Base-by-base conservation (phyloP, 163 green algal species). In the Scenedesmus sp. region DNA sequence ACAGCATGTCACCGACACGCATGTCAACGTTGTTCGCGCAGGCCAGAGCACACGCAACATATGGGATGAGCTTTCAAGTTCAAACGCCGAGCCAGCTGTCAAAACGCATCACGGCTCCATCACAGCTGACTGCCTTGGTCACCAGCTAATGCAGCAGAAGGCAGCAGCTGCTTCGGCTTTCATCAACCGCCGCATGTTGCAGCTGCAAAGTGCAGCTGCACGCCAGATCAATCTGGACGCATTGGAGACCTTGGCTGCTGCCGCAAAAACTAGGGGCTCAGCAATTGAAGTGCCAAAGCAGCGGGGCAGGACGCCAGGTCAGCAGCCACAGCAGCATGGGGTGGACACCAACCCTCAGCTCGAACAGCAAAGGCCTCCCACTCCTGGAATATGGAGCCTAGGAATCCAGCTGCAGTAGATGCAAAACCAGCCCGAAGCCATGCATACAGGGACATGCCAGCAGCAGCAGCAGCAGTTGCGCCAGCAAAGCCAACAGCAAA, bases 131-230 rank as follows among this genome's bases (percentile, higher is more conserved):
- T 76, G 65, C 5, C 30, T 30, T 76, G 30, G 30, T 76, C 65
- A 76, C 65, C 65, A 30, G 65, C 65, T 10, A 7, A 30, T 76
- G 16, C 37, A 76, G 65, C 65, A 76, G 65, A 37, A 76, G 40
- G 65, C 65, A 76, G 65, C 65, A 42, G 65, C 65, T 40, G 30
- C 30, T 76, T 76, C 65, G 65, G 65, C 65, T 3, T 76, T 76
- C 65, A 22, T 76, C 65, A 76, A 76, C 65, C 65, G 65, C 65
- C 65, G 65, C 65, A 76, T 76, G 65, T 30, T 76, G 65, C 65
- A 76, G 65, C 65, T 76, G 26, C 65, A 76, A 18, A 76, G 65
- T 24, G 30, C 65, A 76, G 65, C 65, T 76, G 65, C 0, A 6
- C 30, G 9, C 26, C 4, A 37, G 2, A 40, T 76, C 30, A 76